Evolutionary conservation across 768 basidiomycete species (phyloP).

Genomic region (Agrocybe pediades): DNA sequence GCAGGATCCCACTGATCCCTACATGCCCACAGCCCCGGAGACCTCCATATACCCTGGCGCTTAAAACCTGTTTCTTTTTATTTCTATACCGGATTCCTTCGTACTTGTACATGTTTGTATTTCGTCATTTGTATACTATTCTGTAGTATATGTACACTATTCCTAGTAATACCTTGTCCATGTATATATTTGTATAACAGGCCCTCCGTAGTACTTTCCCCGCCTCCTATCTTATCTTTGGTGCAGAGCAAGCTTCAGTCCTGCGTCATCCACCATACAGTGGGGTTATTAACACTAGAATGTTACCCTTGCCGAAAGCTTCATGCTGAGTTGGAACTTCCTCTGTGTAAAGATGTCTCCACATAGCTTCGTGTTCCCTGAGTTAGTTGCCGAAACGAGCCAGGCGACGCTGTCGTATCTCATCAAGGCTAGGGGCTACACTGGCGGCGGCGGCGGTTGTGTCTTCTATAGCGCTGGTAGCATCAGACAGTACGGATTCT

Average conservation of each 20-base stretch:
- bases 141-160: not conserved
- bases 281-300: too few relatives aligned
- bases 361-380: too few relatives aligned
- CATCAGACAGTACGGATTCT: constrained; percentile 40
- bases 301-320: too few relatives aligned
- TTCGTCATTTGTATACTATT: not conserved
- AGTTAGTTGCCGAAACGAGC: constrained; percentile 60
- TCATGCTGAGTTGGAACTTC: too few relatives aligned
- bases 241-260: too few relatives aligned
- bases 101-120: not conserved
- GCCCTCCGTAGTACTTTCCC: not conserved
- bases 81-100: not conserved
- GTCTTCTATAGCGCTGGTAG: constrained; percentile 21
- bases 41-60: constrained; percentile 25
- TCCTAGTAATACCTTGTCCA: not conserved
- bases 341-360: too few relatives aligned
- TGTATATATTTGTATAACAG: not conserved
- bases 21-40: constrained; percentile 32
- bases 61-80: not conserved
- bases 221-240: too few relatives aligned
- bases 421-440: constrained; percentile 55
- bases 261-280: too few relatives aligned
- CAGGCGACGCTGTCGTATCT: constrained; percentile 63
- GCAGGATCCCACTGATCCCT: constrained; percentile 32
- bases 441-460: constrained; percentile 14